Conservation (phyloP, 2,329 filamentous ascomycete genomes). For the Periconia digitata region DNA sequence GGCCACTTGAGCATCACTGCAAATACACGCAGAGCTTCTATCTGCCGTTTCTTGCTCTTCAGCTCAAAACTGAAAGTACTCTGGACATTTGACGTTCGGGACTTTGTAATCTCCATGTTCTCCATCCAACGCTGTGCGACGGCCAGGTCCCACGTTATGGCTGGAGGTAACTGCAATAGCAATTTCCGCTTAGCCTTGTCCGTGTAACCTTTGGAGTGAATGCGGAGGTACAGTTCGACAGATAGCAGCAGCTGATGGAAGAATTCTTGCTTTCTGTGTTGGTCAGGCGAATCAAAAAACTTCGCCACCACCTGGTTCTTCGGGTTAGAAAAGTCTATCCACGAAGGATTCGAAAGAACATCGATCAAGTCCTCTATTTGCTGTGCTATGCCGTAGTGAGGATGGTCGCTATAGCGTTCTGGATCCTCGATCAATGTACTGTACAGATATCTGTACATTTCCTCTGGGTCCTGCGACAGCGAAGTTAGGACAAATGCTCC, state of each 20-base stretch:
- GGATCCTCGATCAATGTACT: conserved; percentile 68
- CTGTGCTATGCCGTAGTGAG: conserved; percentile 64
- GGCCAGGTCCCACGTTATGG: conserved; percentile 71
- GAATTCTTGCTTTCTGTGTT: conserved; percentile 64
- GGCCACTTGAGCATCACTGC: conserved; percentile 76
- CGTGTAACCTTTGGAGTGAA: conserved; percentile 63
- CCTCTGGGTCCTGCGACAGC: conserved; percentile 40
- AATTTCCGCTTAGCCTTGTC: conserved; percentile 67
- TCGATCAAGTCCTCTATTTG: conserved; percentile 74
- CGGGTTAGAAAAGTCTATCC: conserved; percentile 72
- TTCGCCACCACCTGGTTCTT: conserved; percentile 74
- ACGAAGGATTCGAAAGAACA: conserved; percentile 67
- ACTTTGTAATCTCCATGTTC: conserved; percentile 66
- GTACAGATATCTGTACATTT: conserved; percentile 63
- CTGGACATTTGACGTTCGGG: conserved; percentile 49
- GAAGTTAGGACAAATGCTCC: conserved; percentile 33
- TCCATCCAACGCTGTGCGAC: conserved; percentile 74
- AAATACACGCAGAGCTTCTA: conserved; percentile 68
- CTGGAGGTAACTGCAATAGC: conserved; percentile 65
- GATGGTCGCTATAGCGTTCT: conserved; percentile 58
- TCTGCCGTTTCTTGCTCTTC: conserved; percentile 66
- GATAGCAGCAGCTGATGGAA: conserved; percentile 77
- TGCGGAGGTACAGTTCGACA: conserved; percentile 70
- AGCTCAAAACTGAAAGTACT: conserved; percentile 62
- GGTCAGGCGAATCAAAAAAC: conserved; percentile 65